Base-by-base conservation (phyloP, 1,284 basidiomycete species). In the Cryptococcus sp. region DNA sequence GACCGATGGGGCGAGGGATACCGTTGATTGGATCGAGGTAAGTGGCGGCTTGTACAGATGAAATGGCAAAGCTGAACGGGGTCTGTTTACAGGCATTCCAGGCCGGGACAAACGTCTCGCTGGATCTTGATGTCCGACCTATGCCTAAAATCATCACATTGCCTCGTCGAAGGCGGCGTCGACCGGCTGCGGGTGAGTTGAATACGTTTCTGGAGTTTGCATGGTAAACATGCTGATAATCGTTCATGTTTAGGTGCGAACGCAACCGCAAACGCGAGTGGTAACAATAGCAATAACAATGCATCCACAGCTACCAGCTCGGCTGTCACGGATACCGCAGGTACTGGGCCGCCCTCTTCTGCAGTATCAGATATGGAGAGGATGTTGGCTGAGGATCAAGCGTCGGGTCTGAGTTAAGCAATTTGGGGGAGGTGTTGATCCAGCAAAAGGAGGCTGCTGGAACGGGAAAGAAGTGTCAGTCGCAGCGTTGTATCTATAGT, bases 11-110 rank as follows among this genome's bases (percentile, higher is more conserved):
- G 88, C 94, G 46, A 83, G 86, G 39, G 86, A 87, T 46, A 92
- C 96, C 10, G 91, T 99, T 46, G 87, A 91, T 65, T 95, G 94
- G 92, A 95, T 99, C 67, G 95, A 99, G 87, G 93, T 90, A 66
- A 52, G 81, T 74, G 37, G 46, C 16, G 15, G 41, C 22, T 5
- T n/a, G n/a, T n/a, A 8, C 4, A 22, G 15, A 3, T 5, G 5
- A n/a, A 7, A n/a, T n/a, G 6, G 5, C 22, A 44, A 2, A 16
- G 13, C 41, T 46, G 38, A 29, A 48, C 19, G 8, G 43, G 15
- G 3, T 26, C n/a, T 51, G 17, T 43, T 49, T n/a, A 19, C 65
- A 90, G 88, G 88, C 87, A 15, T 82, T 98, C 55, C 94, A 98
- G 80, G 89, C 93, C 41, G 89, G 91, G 1, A 88, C 91, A n/a